Evolutionary conservation across 768 basidiomycete genomes (phyloP), one percentile per base, ranked within the genome.

Genomic region (Tulasnella sp.): DNA sequence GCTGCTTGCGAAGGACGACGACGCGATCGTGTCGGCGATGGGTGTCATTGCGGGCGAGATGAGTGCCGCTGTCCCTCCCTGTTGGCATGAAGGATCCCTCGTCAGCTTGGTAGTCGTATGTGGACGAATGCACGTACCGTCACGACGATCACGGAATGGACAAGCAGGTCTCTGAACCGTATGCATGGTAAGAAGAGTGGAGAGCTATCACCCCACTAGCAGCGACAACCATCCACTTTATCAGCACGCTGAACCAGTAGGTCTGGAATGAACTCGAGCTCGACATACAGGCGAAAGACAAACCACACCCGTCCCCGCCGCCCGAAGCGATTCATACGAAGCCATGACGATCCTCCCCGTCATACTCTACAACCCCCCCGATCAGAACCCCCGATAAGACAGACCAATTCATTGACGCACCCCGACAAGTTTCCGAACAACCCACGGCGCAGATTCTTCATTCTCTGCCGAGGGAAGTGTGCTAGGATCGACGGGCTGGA

Each of bases 291-390:
- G 80, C 15, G 80, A 81, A 34, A 82, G 73, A 65, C 81, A 83
- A 5, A 81, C 65, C 12, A 81, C 72, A 41, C 68, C 78, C 2
- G 75, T 80, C 4, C 80, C 79, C 21, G 79, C 75, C 2, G 80
- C 79, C 37, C 77, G 72, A 14, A 82, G 66, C 12, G 77, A 76
- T 69, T 82, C 79, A 64, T 79, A 80, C 4, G 78, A 79, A 6
- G 81, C 80, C 72, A 80, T 73, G 19, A 79, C 78, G 49, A 83
- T 78, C 56, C 81, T 68, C 4, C 80, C 80, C 2, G 78, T 77
- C 72, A 80, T 75, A 2, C 78, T 79, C 77, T 81, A 66, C 8
- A 59, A 25, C 12, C 21, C 15, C 14, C 27, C 4, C 8, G 32
- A 29, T 36, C 34, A 21, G 8, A 9, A 45, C 17, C n/a, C 12